Conservation (phyloP, 2,329 filamentous ascomycete species). For the Thielaviopsis populi region DNA sequence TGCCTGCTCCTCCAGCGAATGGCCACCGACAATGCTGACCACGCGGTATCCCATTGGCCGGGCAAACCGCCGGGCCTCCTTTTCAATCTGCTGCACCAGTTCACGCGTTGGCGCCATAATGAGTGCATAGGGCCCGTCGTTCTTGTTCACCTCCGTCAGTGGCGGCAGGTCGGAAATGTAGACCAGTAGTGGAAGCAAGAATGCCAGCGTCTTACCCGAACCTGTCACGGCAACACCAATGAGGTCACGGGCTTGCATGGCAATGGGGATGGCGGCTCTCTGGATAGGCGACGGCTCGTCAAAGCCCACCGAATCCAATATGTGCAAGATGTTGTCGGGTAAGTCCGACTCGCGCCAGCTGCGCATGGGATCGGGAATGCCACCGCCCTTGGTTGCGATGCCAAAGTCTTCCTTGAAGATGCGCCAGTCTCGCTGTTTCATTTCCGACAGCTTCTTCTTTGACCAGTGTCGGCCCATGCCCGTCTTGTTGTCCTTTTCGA, state of each 20-base stretch:
- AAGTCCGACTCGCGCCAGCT: constrained; percentile 77
- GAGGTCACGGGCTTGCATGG: constrained; percentile 80
- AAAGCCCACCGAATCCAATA: constrained; percentile 76
- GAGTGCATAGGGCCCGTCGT: constrained; percentile 93
- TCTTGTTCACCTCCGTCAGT: constrained; percentile 71
- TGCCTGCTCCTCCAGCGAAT: constrained; percentile 84
- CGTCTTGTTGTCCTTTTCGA: constrained; percentile 55
- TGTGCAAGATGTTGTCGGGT: constrained; percentile 60
- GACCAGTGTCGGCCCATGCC: constrained; percentile 89
- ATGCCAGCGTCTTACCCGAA: constrained; percentile 95
- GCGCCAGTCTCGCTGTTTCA: constrained; percentile 96
- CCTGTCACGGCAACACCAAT: constrained; percentile 96
- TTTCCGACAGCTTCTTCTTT: constrained; percentile 79
- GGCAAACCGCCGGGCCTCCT: constrained; percentile 86
- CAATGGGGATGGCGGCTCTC: constrained; percentile 87
- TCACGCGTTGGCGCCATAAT: constrained; percentile 94
- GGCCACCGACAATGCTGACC: constrained; percentile 95
- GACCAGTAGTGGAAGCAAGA: constrained; percentile 77
- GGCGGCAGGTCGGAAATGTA: constrained; percentile 87
- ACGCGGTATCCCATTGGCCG: constrained; percentile 81
- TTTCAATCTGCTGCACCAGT: constrained; percentile 91
- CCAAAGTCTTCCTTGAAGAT: constrained; percentile 99
- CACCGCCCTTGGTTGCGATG: constrained; percentile 83
- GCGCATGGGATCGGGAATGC: constrained; percentile 91
- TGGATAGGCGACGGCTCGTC: constrained; percentile 85